These are phyloP conservation scores for Talaromyces trachyspermus DNA, from an alignment of 495 filamentous ascomycete species.

Conservation along the genomic window DNA sequence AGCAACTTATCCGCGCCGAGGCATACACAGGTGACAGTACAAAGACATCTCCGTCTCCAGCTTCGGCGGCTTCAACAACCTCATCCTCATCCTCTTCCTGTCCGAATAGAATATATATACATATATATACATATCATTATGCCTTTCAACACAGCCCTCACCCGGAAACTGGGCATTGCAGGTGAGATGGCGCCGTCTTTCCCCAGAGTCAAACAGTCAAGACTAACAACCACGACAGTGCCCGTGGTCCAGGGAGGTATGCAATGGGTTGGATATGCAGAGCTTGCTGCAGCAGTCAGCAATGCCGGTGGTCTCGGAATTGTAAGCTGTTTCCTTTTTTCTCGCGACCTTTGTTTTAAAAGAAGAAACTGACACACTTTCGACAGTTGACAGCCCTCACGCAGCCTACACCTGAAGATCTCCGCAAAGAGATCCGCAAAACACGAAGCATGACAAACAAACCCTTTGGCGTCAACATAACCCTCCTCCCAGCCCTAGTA, in stretches of 20 bases:
- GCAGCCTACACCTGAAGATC: slow-evolving; percentile 84
- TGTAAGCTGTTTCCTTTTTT: slow-evolving; percentile 14
- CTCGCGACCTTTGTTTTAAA: neutral
- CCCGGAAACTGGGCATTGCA: slow-evolving; percentile 79
- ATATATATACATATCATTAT: slow-evolving; percentile 34
- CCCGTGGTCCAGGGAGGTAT: slow-evolving; percentile 98
- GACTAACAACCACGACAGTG: slow-evolving; percentile 40
- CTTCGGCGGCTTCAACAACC: no score
- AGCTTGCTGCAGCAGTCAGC: slow-evolving; percentile 86
- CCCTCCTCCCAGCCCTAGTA: slow-evolving; percentile 80
- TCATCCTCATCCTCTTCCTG: no score
- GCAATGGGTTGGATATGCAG: slow-evolving; percentile 87
- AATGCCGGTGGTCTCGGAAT: slow-evolving; percentile 94
- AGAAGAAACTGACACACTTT: neutral
- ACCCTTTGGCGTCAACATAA: slow-evolving; percentile 95
- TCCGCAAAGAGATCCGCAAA: slow-evolving; percentile 85
- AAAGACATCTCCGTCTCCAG: no score
- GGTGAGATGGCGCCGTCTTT: slow-evolving; percentile 35
- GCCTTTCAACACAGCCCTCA: slow-evolving; percentile 90
- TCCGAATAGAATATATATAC: no score
- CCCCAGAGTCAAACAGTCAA: neutral
- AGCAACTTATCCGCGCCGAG: no score
- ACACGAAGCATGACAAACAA: slow-evolving; percentile 77
- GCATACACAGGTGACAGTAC: no score
- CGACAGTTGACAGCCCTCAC: slow-evolving; percentile 77